Base-by-base conservation (phyloP, 768 basidiomycete species). In the Chalciporus piperatus region DNA sequence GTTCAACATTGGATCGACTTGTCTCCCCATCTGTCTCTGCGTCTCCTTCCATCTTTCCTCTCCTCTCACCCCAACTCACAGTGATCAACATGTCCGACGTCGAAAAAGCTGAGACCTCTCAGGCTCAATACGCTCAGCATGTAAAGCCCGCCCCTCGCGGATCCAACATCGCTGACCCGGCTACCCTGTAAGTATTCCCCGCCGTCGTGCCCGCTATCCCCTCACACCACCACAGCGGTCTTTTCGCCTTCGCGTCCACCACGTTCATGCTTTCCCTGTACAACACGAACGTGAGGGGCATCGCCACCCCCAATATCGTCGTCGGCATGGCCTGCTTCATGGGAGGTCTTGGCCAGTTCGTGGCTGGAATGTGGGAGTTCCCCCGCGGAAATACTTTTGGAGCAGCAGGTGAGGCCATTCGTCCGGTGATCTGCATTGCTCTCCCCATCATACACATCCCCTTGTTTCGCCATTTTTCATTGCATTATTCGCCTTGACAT, bases 281-380 rank as follows among this genome's bases (percentile, higher is more conserved):
- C 77, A 92, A 92, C 62, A 72, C 80, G 25, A 67, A 75, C 16
- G 76, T 79, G 1, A 77, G 83, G n/a, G 62, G 70, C 20, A 74
- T 91, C 56, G 55, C 61, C 16, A 60, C 63, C 6, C 83, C 88
- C 37, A 91, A 92, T 51, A 80, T 83, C 25, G 82, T 92, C 43
- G 77, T 92, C 44, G 93, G 91, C 45, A 92, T 95, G 91, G 90
- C 91, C 22, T 63, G 90, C 58, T 88, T 84, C 69, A 81, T 81
- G 55, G 93, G 92, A 56, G 93, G 93, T 53, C 82, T 94, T 28
- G 85, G 78, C 12, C 93, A 95, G 65, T 75, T 95, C 41, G 72
- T 94, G 35, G 92, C 92, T 27, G 93, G 93, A 38, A 91, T 93
- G 86, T 92, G 90, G 90, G 85, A 85, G 68, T 86, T 85, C 70